Evolutionary conservation across 257 asterid genomes (phyloP).

Genomic region (Solanum piurae): DNA sequence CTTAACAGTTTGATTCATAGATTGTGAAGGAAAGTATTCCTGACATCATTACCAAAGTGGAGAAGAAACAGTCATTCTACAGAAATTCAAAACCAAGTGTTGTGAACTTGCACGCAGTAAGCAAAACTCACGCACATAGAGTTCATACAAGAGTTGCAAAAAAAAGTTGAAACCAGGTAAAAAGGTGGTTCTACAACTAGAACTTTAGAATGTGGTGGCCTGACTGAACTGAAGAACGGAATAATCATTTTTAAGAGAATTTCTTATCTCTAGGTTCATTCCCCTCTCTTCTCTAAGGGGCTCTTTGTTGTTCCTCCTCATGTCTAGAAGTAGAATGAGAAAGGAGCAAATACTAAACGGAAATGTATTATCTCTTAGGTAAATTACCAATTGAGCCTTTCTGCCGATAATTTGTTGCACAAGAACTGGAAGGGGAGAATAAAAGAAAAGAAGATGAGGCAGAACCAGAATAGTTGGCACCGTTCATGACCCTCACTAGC

Average conservation of each 20-base stretch:
- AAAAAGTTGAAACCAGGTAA: background rate
- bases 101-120: background rate
- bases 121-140: background rate
- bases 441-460: background rate
- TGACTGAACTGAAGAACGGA: background rate
- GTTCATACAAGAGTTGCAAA: background rate
- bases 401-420: background rate
- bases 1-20: conserved; percentile 78
- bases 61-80: background rate
- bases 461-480: background rate
- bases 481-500: background rate
- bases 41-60: conserved; percentile 6
- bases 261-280: background rate
- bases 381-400: background rate
- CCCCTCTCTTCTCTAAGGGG: background rate
- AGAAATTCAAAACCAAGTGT: background rate
- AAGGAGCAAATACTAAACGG: background rate
- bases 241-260: background rate
- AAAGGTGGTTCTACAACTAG: background rate
- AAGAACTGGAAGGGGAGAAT: background rate
- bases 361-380: background rate
- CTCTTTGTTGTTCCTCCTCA: background rate
- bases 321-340: background rate
- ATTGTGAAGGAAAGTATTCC: conserved; percentile 69
- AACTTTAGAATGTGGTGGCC: background rate